Base-by-base conservation (phyloP, 306 rosid genomes). In the Pterocarpus santalinus region DNA sequence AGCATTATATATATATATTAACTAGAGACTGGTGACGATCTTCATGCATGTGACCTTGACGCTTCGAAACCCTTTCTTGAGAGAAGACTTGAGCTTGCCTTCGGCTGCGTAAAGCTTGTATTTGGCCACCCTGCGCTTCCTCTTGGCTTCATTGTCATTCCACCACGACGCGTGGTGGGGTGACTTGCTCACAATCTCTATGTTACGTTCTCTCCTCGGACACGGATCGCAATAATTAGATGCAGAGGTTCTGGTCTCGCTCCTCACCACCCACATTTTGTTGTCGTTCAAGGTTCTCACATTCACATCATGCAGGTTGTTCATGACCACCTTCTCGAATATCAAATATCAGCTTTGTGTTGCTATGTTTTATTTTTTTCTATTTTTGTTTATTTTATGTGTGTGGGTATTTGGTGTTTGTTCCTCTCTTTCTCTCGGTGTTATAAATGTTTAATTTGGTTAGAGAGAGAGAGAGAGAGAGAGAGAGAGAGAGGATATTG, bases 21-120 rank as follows among this genome's bases (percentile, higher is more conserved):
- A 43, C 39, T 65, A 43, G 52, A 70, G 28, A 43, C 5, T 28
- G 51, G 16, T 3, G 10, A 51, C 33, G 22, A 90, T 72, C 76
- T 57, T 81, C 52, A 58, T 58, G 86, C 91, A 90, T n/a, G 64
- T 73, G 0, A 7, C 71, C 84, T 87, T 84, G 60, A 92, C 5
- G 86, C 83, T 77, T 9, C 72, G 69, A 32, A 79, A 65, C 4
- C 92, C 88, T 61, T 81, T 82, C 71, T 75, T 78, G 51, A 92
- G 56, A 30, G 91, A 87, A 56, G 52, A 16, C 84, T 83, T 89
- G 71, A 86, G 15, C 61, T 76, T 86, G 46, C 88, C 92, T 71
- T 89, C 87, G 0, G 85, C 80, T 9, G 76, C 82, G 3, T 89
- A 92, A 6, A 83, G 39, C 79, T 85, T 89, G 57, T 90, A 92